These are phyloP conservation scores for Zygnema circumcarinatum DNA, from an alignment of 139 green algal species.

Conservation along the genomic window DNA sequence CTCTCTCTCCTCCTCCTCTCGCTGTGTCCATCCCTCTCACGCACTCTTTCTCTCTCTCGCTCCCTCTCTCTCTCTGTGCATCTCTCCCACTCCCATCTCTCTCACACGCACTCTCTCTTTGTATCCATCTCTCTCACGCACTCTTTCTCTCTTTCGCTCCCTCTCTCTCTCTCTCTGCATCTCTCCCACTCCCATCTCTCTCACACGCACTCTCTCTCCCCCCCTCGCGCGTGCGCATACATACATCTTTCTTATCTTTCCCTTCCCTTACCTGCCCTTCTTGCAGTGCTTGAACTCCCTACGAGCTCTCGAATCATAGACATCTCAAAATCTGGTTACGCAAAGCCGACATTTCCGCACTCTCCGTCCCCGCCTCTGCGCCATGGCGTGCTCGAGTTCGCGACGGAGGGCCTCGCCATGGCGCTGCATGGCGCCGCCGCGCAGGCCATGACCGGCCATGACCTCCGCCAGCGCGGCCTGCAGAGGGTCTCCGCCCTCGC, in stretches of 20 bases:
- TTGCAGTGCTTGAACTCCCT: not conserved
- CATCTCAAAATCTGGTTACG: not conserved
- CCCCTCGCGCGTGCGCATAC: not conserved
- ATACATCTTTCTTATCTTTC: not conserved
- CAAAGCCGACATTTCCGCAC: not conserved
- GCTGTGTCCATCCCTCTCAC: not conserved
- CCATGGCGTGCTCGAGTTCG: not conserved
- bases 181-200: not conserved
- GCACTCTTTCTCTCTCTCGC: not conserved
- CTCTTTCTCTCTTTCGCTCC: not conserved
- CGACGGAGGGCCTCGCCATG: not conserved
- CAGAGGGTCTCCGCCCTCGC: not conserved
- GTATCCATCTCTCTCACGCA: not conserved
- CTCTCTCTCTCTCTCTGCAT: not conserved
- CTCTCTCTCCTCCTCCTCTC: not conserved
- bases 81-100: not conserved
- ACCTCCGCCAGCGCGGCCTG: not conserved
- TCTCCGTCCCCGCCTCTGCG: not conserved
- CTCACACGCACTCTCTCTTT: not conserved
- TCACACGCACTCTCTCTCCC: not conserved
- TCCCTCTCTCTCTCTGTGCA: not conserved
- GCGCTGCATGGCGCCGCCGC: not conserved
- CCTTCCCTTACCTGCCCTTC: not conserved
- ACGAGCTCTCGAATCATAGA: not conserved
- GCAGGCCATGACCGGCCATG: not conserved